A percentile compares a stretch with the other conserved stretches of the same genome.
phyloP scores from a whole-genome alignment of 768 basidiomycete genomes.

The Russula sp. region DNA sequence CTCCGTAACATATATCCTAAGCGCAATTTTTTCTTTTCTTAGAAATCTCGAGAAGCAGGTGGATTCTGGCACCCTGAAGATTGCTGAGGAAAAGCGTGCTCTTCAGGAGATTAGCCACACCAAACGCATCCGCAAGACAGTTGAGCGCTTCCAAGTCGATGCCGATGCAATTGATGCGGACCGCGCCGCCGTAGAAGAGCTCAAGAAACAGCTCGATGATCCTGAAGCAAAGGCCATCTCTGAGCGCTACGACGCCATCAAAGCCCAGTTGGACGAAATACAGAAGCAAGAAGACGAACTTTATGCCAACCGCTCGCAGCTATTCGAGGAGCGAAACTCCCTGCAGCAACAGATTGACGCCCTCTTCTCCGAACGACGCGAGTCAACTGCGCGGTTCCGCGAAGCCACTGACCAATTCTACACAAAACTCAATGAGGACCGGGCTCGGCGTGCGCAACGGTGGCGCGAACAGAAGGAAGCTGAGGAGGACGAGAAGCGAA shows the following conservation, averaged over 20 bases:
- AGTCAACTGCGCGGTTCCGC: constrained; percentile 59
- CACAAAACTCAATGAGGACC: constrained; percentile 82
- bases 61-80: constrained; percentile 85
- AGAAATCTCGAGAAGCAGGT: constrained; percentile 85
- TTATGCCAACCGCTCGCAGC: constrained; percentile 68
- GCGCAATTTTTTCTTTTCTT: neutral
- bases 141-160: constrained; percentile 76
- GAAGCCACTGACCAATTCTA: constrained; percentile 81
- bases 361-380: constrained; percentile 72
- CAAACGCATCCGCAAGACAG: constrained; percentile 61
- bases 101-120: constrained; percentile 77
- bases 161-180: constrained; percentile 80
- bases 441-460: constrained; percentile 72
- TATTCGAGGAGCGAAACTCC: constrained; percentile 80
- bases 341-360: constrained; percentile 62
- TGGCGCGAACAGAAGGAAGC: constrained; percentile 66
- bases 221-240: constrained; percentile 78
- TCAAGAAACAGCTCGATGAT: constrained; percentile 81
- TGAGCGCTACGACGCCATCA: constrained; percentile 75
- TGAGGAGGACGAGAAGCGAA: constrained; percentile 71
- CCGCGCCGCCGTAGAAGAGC: constrained; percentile 62
- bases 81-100: constrained; percentile 93
- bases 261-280: constrained; percentile 76
- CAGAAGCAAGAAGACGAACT: constrained; percentile 83
- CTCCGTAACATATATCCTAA: constrained; percentile 13